Conservation (phyloP, 2,329 filamentous ascomycete species). For the Passalora sequoiae region DNA sequence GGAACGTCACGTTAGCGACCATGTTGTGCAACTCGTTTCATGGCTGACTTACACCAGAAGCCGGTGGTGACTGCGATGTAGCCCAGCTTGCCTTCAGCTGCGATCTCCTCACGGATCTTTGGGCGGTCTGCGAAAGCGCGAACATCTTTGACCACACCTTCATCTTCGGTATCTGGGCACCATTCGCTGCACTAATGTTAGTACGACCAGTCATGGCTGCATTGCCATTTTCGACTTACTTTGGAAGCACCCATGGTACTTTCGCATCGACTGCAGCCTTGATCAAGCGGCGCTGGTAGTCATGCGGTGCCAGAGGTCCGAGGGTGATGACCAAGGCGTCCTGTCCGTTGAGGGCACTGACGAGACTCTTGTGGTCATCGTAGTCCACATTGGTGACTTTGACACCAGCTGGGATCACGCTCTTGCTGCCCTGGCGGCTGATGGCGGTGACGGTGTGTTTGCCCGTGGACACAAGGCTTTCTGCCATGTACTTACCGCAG, state of each 20-base stretch:
- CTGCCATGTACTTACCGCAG: slow-evolving; percentile 31
- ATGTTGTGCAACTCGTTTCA: no score
- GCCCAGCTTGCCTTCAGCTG: slow-evolving; percentile 11
- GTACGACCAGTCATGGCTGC: no score
- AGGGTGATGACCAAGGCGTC: slow-evolving; percentile 34
- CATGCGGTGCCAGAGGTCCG: slow-evolving; percentile 22
- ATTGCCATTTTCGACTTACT: no score
- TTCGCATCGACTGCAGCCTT: slow-evolving; percentile 28
- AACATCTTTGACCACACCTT: slow-evolving; percentile 12
- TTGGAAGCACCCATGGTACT: slow-evolving; percentile 29
- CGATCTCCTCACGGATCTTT: slow-evolving; percentile 15
- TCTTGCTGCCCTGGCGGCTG: slow-evolving; percentile 40
- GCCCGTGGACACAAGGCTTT: slow-evolving; percentile 29
- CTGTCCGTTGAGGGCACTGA: slow-evolving; percentile 29
- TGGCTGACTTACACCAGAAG: slow-evolving; percentile 37
- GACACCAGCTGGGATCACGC: slow-evolving; percentile 28
- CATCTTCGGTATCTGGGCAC: slow-evolving; percentile 10
- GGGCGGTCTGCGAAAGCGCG: slow-evolving; percentile 11
- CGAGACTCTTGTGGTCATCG: slow-evolving; percentile 21
- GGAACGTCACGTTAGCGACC: no score
- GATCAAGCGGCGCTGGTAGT: slow-evolving; percentile 27
- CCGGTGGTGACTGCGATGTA: slow-evolving; percentile 27
- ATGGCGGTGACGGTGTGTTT: slow-evolving; percentile 37
- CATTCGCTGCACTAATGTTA: no score
- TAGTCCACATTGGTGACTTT: slow-evolving; percentile 26